These are phyloP conservation scores for Aspergillus piperis DNA, from an alignment of 2,329 filamentous ascomycete genomes.

Conservation along the genomic window DNA sequence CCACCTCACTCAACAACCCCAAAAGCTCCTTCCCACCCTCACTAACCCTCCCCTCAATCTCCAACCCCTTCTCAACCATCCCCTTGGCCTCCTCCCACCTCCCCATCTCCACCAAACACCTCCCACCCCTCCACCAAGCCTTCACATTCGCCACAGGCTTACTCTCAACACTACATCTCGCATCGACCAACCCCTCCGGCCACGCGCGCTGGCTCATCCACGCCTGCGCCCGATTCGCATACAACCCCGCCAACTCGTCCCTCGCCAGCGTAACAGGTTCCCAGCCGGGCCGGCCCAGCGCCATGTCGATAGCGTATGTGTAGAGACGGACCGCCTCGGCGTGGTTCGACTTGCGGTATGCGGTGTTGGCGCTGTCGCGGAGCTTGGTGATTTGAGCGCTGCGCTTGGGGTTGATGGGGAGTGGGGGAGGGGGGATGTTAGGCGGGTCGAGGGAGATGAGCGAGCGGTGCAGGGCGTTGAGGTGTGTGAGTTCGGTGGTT, in stretches of 20 bases:
- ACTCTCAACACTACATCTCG: slow-evolving; percentile 82
- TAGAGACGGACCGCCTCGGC: slow-evolving; percentile 79
- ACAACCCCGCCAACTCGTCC: slow-evolving; percentile 79
- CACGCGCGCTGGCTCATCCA: slow-evolving; percentile 80
- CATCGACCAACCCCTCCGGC: slow-evolving; percentile 85
- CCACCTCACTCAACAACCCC: slow-evolving; percentile 63
- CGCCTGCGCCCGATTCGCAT: slow-evolving; percentile 86
- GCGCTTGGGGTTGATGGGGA: slow-evolving; percentile 91
- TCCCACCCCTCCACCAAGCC: slow-evolving; percentile 87
- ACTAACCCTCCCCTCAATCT: slow-evolving; percentile 69
- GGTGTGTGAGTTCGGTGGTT: slow-evolving; percentile 65
- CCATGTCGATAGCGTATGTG: slow-evolving; percentile 87
- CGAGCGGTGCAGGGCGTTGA: slow-evolving; percentile 75
- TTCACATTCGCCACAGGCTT: slow-evolving; percentile 87
- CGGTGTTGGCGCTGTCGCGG: slow-evolving; percentile 79
- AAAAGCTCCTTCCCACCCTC: slow-evolving; percentile 55
- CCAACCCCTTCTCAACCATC: slow-evolving; percentile 75
- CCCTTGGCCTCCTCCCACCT: slow-evolving; percentile 76
- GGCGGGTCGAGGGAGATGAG: slow-evolving; percentile 67
- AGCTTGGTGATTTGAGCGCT: slow-evolving; percentile 85
- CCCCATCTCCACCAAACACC: slow-evolving; percentile 88
- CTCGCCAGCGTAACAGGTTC: slow-evolving; percentile 80
- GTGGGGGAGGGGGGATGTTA: slow-evolving; percentile 76
- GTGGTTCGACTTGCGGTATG: slow-evolving; percentile 76
- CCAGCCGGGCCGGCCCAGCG: slow-evolving; percentile 77